Evolutionary conservation across 2,329 filamentous ascomycete genomes (phyloP), one percentile per base, ranked within the genome.

Genomic region (Phialophora chinensis): DNA sequence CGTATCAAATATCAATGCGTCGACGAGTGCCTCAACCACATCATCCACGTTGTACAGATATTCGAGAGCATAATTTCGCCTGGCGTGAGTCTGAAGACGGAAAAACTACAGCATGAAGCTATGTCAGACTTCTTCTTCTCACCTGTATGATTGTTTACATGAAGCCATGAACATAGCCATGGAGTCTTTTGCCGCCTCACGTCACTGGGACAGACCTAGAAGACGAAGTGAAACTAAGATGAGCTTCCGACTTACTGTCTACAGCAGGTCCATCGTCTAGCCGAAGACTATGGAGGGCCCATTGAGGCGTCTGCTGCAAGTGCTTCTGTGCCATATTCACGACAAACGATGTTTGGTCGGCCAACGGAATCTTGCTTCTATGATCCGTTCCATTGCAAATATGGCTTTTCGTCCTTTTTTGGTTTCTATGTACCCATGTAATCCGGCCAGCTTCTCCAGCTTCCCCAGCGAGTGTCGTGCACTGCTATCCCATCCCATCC

Each of bases 111-210:
- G 29, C 27, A 50, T 17, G 25, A 7, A 60, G 57, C 56, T 50
- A 50, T 50, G 17, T 23, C 17, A 38, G 29, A 27, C 8, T 44
- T n/a, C 38, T 14, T 14, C 27, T 50, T 2, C 27, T 23, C 7
- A 49, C 2, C 25, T 49, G 17, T 50, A 60, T 31, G 38, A n/a
- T n/a, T 17, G 31, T 4, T 23, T n/a, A 53, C 49, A 27, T 54
- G n/a, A 1, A 33, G n/a, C 44, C 47, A 53, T 53, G 53, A 20
- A 47, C 59, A 53, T 53, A 61, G 59, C 49, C 2, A 38, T 29
- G 29, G 31, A 35, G 42, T 33, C 27, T 47, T 60, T n/a, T 42
- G 17, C 38, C 35, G 35, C 35, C 38, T 17, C 44, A 23, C n/a
- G n/a, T 3, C n/a, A 49, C 11, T 25, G 11, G 14, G 10, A 38